Evolutionary conservation across 345 rosid genomes (phyloP).

Genomic region (Populus nigra): DNA sequence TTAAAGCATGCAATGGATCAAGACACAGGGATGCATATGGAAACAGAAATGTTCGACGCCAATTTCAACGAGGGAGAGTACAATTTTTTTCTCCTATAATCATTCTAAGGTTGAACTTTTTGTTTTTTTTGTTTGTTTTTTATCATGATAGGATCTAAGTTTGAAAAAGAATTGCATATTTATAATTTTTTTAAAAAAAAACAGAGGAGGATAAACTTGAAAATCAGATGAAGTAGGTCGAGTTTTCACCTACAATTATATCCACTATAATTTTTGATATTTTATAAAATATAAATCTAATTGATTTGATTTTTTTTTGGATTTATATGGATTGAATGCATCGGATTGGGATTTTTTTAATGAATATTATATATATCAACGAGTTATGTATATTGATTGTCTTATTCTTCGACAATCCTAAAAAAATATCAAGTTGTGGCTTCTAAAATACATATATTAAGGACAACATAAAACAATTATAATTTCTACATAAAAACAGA

Average conservation of each 20-base stretch:
- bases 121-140: not conserved
- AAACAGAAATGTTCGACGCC: too few species aligned
- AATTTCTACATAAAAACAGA: too few species aligned
- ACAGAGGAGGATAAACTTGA: too few species aligned
- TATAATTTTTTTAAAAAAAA: too few species aligned
- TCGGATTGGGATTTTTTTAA: not conserved
- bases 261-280: not conserved
- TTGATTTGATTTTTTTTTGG: not conserved
- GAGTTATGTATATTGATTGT: not conserved
- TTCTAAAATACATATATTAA: not conserved
- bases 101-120: not conserved
- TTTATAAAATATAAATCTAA: not conserved
- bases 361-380: not conserved
- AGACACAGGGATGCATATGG: not conserved
- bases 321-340: not conserved
- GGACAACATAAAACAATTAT: too few species aligned
- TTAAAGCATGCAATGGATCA: not conserved
- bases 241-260: too few species aligned
- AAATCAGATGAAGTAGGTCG: too few species aligned
- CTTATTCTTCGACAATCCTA: not conserved
- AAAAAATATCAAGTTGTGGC: too few species aligned
- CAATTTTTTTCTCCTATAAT: not conserved
- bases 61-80: not conserved
- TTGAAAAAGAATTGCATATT: too few species aligned
- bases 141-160: not conserved